Conservation (phyloP, 257 asterid species). For the Handroanthus guayacan region DNA sequence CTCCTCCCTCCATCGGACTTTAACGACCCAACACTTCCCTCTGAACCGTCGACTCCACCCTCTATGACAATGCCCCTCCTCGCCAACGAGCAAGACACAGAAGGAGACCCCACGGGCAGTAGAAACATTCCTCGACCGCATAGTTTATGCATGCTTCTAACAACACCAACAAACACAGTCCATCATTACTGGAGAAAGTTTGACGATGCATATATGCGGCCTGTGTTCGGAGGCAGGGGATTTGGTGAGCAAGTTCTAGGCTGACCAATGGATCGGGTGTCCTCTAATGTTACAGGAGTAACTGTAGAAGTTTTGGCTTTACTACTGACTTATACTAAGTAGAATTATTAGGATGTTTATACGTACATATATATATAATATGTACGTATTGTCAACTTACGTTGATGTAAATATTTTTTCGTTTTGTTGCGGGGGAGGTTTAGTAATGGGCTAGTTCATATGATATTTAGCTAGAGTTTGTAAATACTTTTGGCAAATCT, state of each 20-base stretch:
- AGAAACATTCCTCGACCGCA: constrained; percentile 33
- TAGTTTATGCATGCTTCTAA: constrained; percentile 54
- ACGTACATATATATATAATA: neutral
- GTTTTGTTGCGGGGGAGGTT: neutral
- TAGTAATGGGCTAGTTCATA: neutral
- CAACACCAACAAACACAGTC: constrained; percentile 52
- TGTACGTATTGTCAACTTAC: neutral
- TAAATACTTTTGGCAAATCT: neutral
- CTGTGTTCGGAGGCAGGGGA: constrained; percentile 71
- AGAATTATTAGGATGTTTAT: neutral
- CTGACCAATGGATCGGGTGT: constrained; percentile 39
- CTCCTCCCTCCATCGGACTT: constrained; percentile 47
- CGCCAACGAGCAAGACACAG: constrained; percentile 31
- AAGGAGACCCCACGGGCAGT: constrained; percentile 1
- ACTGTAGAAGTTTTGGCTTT: neutral
- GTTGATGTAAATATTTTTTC: neutral
- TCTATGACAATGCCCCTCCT: constrained; percentile 51
- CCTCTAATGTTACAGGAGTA: neutral
- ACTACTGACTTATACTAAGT: neutral
- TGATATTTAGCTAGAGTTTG: neutral
- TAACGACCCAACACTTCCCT: neutral
- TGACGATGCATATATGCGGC: constrained; percentile 68
- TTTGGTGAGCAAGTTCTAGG: constrained; percentile 28
- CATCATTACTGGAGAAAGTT: constrained; percentile 71
- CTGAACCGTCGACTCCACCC: constrained; percentile 49